phyloP scores from a whole-genome alignment of 2,329 filamentous ascomycete species.

The Arthrobotrys conoides region DNA sequence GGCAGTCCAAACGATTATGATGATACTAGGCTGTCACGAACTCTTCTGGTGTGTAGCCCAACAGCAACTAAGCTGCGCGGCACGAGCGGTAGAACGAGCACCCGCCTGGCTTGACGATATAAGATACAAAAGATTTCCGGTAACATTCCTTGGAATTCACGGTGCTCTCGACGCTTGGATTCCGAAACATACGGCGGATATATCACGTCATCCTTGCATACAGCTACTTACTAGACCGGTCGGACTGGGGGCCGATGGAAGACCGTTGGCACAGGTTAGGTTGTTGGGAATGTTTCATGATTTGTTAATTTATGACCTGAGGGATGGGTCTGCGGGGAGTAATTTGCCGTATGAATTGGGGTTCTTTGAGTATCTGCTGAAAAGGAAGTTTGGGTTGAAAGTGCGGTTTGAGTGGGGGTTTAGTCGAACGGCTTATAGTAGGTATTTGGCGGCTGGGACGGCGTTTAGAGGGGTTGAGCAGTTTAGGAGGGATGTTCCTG shows the following conservation, averaged over 20 bases:
- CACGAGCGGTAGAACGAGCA: background rate
- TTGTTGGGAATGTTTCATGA: slow-evolving; percentile 34
- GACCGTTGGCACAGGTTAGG: slow-evolving; percentile 12
- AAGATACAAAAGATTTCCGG: slow-evolving; percentile 26
- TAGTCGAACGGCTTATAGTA: slow-evolving; percentile 26
- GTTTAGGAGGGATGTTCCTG: slow-evolving; percentile 35
- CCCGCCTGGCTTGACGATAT: background rate
- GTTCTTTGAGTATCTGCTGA: slow-evolving; percentile 43
- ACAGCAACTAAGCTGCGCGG: slow-evolving; percentile 10
- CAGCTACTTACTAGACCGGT: slow-evolving; percentile 19
- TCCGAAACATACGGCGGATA: background rate
- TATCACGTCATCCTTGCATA: background rate
- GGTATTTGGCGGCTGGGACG: slow-evolving; percentile 25
- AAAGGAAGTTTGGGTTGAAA: slow-evolving; percentile 21
- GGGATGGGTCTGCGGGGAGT: background rate
- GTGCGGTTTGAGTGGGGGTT: slow-evolving; percentile 47
- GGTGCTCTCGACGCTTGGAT: slow-evolving; percentile 26
- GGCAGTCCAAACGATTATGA: slow-evolving; percentile 32
- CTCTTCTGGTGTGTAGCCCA: slow-evolving; percentile 45
- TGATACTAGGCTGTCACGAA: slow-evolving; percentile 48
- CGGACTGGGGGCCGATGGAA: slow-evolving; percentile 10
- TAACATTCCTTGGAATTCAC: slow-evolving; percentile 47
- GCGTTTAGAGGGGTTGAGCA: slow-evolving; percentile 31
- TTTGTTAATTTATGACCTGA: background rate
- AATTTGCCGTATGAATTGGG: slow-evolving; percentile 53